phyloP scores from a whole-genome alignment of 2,329 filamentous ascomycete genomes.

The Calonectria ilicicola region DNA sequence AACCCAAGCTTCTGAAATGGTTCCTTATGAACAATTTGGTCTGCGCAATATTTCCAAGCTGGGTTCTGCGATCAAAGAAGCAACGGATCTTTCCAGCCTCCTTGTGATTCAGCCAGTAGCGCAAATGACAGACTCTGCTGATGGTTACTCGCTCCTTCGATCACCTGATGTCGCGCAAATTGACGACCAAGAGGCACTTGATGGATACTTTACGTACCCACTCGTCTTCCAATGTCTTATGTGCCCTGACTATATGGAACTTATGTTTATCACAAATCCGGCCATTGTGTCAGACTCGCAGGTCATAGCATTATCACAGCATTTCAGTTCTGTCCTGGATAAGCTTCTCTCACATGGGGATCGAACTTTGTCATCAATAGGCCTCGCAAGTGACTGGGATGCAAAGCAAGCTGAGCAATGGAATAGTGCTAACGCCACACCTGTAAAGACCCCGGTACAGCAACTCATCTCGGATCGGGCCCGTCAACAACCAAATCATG shows the following conservation, averaged over 20 bases:
- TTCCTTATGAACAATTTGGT: conserved; percentile 25
- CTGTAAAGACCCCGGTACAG: conserved; percentile 28
- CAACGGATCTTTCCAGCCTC: conserved; percentile 2
- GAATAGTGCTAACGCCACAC: neutral
- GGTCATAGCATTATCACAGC: neutral
- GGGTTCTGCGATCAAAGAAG: conserved; percentile 3
- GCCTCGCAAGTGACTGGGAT: neutral
- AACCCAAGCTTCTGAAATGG: conserved; percentile 23
- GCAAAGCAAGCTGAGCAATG: neutral
- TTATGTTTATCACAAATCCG: neutral
- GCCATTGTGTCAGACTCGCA: neutral
- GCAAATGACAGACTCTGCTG: neutral
- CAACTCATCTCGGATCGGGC: conserved; percentile 26
- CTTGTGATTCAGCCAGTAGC: conserved; percentile 24
- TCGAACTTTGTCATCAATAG: neutral
- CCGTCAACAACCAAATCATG: conserved; percentile 3
- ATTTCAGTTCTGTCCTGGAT: neutral
- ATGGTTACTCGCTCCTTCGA: neutral
- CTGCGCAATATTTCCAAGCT: conserved; percentile 32
- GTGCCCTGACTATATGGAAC: neutral
- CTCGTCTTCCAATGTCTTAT: neutral
- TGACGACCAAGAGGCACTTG: neutral
- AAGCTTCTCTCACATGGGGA: neutral
- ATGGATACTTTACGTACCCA: conserved; percentile 9
- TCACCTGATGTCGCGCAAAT: conserved; percentile 17